Evolutionary conservation across 2,329 filamentous ascomycete genomes (phyloP).

Genomic region (Exophiala calicioides): DNA sequence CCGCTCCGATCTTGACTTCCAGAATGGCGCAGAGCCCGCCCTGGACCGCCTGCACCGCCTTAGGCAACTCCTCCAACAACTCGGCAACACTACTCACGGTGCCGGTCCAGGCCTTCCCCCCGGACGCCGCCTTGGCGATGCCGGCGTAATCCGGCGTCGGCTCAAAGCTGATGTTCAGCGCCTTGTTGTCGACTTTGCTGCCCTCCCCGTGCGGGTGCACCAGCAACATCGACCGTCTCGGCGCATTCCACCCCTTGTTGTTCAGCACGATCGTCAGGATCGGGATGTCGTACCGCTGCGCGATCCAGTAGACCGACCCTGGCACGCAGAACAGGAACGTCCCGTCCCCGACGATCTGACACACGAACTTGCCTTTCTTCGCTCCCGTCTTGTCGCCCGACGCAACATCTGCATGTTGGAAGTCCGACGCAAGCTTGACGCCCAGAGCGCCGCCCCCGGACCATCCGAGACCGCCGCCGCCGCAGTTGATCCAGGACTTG

Average conservation of each 20-base stretch:
- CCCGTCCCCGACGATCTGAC: conserved; percentile 67
- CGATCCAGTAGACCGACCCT: conserved; percentile 68
- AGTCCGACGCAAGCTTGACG: conserved; percentile 69
- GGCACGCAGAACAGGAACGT: conserved; percentile 68
- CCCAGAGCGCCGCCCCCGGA: conserved; percentile 74
- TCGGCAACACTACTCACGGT: conserved; percentile 59
- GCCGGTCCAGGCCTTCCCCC: conserved; percentile 61
- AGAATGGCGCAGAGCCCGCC: conserved; percentile 61
- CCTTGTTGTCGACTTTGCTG: conserved; percentile 62
- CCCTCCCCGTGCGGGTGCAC: conserved; percentile 67
- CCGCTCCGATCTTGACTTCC: conserved; percentile 44
- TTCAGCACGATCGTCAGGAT: conserved; percentile 68
- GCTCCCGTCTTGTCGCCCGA: conserved; percentile 21
- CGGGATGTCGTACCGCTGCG: conserved; percentile 65
- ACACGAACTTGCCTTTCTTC: conserved; percentile 60
- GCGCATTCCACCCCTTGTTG: conserved; percentile 72
- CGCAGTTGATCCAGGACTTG: conserved; percentile 78
- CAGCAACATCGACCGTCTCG: conserved; percentile 60
- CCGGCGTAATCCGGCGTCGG: conserved; percentile 68
- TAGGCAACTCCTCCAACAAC: conserved; percentile 54
- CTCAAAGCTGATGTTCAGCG: conserved; percentile 66
- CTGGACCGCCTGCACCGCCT: conserved; percentile 62
- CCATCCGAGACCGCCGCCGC: conserved; percentile 79
- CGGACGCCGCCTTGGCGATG: conserved; percentile 66
- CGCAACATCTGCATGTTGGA: conserved; percentile 45